Percentiles rank a stretch among this genome's conserved stretches.
Conservation (phyloP, 163 green algal genomes). For the Scenedesmus sp. region DNA sequence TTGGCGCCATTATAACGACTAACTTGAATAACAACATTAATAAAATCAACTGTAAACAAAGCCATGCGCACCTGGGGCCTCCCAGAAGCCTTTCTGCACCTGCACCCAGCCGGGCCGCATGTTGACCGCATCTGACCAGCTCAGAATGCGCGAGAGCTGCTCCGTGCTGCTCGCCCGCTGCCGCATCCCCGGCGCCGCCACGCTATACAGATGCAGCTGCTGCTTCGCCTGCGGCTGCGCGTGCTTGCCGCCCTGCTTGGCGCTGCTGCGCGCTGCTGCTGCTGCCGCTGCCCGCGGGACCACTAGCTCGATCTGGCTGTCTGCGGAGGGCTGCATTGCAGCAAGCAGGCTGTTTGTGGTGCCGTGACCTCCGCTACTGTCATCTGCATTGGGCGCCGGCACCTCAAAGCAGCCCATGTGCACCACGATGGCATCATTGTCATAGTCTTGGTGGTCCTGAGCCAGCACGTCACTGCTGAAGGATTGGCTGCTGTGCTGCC, state of each 20-base stretch:
- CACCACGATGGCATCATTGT: constrained; percentile 44
- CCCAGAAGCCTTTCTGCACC: constrained; percentile 61
- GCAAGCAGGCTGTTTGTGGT: not conserved
- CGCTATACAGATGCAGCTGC: constrained; percentile 32
- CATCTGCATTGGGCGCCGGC: not conserved
- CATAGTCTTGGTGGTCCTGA: constrained; percentile 41
- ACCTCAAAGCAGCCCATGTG: constrained; percentile 46
- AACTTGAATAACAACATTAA: too few species aligned
- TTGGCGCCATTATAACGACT: too few species aligned
- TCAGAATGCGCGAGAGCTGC: not conserved
- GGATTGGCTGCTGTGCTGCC: constrained; percentile 13
- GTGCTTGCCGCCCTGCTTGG: not conserved
- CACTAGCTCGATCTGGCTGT: constrained; percentile 5
- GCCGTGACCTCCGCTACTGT: not conserved
- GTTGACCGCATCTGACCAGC: not conserved
- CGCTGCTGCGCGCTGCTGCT: not conserved
- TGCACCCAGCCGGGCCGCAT: constrained; percentile 23
- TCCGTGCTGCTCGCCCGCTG: not conserved
- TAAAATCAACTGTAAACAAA: not conserved
- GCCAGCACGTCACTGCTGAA: constrained; percentile 20
- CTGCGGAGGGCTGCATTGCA: not conserved
- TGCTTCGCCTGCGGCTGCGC: not conserved
- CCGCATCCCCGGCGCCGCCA: constrained; percentile 20
- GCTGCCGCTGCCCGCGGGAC: not conserved
- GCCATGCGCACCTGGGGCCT: constrained; percentile 52